Base-by-base conservation (phyloP, 2,329 filamentous ascomycete genomes). In the Teratosphaeria viscida region DNA sequence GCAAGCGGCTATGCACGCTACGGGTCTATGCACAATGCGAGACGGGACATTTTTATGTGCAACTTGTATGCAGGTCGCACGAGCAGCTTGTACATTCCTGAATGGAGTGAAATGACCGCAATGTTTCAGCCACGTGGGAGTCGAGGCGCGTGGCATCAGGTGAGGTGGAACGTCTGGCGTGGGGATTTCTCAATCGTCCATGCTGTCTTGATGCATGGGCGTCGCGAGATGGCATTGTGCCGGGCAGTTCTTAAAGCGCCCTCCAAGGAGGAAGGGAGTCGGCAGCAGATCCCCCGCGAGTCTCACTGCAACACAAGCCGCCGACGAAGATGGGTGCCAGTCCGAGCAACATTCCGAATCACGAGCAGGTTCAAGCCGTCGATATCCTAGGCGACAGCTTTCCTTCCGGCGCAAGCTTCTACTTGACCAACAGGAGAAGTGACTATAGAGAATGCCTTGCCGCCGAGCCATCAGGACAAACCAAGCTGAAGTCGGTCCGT, bases 331-430 rank as follows among this genome's bases (percentile, higher is more conserved):
- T 54, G 54, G 59, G 58, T 54, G 54, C 62, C 23, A 23, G 56
- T 32, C 58, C 60, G 8, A 63, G 62, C 52, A 43, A 57, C 19
- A 59, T 63, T 14, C 57, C 60, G 1, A 58, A 59, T 34, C 60
- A 64, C 11, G 57, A 58, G 12, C 23, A 57, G 55, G 57, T 55
- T 8, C 49, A 54, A 19, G 56, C 55, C 54, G 10, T 60, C 4
- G 62, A 64, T 34, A 52, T 39, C 29, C 52, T 58, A 54, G 58
- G 60, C 26, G 60, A 63, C 29, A 32, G 53, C 10, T 62, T 63
- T 55, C 59, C 59, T 6, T 56, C 60, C 4, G 60, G 60, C n/a
- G 34, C 56, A 4, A 54, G 39, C 23, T 62, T 59, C 39, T 62
- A 54, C 59, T 55, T 63, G 35, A 54, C 53, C n/a, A 62, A 62